These are phyloP conservation scores for Alternaria consortialis DNA, from an alignment of 2,329 filamentous ascomycete genomes.

Conservation along the genomic window DNA sequence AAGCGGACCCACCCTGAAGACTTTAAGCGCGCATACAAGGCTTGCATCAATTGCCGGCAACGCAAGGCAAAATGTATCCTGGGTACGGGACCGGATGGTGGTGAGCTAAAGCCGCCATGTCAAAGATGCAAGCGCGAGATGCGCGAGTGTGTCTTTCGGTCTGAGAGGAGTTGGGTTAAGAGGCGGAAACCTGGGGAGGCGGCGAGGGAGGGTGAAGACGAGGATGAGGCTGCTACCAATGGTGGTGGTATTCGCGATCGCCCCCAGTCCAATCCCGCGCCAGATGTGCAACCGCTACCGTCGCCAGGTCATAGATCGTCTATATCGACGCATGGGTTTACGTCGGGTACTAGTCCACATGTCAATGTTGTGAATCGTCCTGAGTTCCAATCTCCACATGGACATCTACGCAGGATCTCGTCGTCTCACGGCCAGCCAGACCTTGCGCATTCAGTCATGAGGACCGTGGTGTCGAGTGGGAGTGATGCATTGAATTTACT, in stretches of 20 bases:
- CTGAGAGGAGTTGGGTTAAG: slow-evolving; percentile 51
- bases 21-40: slow-evolving; percentile 64
- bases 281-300: slow-evolving; percentile 25
- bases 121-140: slow-evolving; percentile 61
- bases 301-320: slow-evolving; percentile 37
- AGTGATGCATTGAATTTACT: slow-evolving; percentile 64
- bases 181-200: slow-evolving; percentile 46
- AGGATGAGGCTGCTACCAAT: slow-evolving; percentile 16
- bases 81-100: slow-evolving; percentile 52
- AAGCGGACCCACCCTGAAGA: slow-evolving; percentile 52
- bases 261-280: slow-evolving; percentile 18
- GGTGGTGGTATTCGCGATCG: not conserved
- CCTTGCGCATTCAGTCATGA: slow-evolving; percentile 55
- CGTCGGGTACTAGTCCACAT: slow-evolving; percentile 40
- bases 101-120: slow-evolving; percentile 56
- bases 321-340: slow-evolving; percentile 35
- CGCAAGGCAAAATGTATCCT: slow-evolving; percentile 64
- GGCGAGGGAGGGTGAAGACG: slow-evolving; percentile 33
- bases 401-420: slow-evolving; percentile 43
- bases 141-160: slow-evolving; percentile 59
- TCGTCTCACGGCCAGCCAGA: slow-evolving; percentile 40
- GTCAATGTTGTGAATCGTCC: slow-evolving; percentile 33
- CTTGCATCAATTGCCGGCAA: slow-evolving; percentile 62
- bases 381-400: slow-evolving; percentile 42
- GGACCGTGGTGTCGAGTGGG: slow-evolving; percentile 62